These are phyloP conservation scores for Lavandula angustifolia DNA, from an alignment of 257 asterid species.

Conservation along the genomic window DNA sequence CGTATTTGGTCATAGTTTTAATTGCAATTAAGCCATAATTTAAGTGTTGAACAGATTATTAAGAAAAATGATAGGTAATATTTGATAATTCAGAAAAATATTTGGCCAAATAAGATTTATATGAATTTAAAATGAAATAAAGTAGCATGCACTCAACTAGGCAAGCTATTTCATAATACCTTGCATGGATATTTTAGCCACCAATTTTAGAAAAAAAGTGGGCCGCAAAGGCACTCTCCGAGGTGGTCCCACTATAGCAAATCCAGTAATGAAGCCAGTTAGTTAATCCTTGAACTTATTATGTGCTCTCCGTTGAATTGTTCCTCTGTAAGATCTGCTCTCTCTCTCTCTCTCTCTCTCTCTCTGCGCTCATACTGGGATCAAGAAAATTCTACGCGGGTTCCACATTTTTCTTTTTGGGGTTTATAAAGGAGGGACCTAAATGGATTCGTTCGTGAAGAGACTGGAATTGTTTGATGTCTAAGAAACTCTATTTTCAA, in stretches of 20 bases:
- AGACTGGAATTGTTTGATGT: slow-evolving; percentile 31
- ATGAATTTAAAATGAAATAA: too few relatives aligned
- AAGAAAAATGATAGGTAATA: too few relatives aligned
- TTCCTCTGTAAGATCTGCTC: slow-evolving; percentile 30
- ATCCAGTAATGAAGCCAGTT: slow-evolving; percentile 31
- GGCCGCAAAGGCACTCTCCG: slow-evolving; percentile 16
- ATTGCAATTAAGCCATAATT: not conserved
- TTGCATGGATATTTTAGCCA: not conserved
- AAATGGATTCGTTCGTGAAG: slow-evolving; percentile 22
- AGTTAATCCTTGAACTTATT: slow-evolving; percentile 22
- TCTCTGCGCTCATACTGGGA: slow-evolving; percentile 5
- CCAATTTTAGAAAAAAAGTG: slow-evolving; percentile 4
- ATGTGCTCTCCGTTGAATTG: slow-evolving; percentile 25
- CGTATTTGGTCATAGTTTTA: not conserved
- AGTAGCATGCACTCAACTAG: not conserved
- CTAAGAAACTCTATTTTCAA: slow-evolving; percentile 36
- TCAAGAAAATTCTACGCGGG: not conserved
- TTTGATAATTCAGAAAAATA: too few relatives aligned
- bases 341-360: slow-evolving; percentile 32
- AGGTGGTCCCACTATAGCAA: slow-evolving; percentile 31
- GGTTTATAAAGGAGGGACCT: slow-evolving; percentile 22
- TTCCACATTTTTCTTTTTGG: not conserved
- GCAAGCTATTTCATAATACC: not conserved
- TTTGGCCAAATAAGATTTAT: too few relatives aligned
- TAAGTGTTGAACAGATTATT: too few relatives aligned